Evolutionary conservation across 306 rosid genomes (phyloP).

Genomic region (Abrus precatorius): DNA sequence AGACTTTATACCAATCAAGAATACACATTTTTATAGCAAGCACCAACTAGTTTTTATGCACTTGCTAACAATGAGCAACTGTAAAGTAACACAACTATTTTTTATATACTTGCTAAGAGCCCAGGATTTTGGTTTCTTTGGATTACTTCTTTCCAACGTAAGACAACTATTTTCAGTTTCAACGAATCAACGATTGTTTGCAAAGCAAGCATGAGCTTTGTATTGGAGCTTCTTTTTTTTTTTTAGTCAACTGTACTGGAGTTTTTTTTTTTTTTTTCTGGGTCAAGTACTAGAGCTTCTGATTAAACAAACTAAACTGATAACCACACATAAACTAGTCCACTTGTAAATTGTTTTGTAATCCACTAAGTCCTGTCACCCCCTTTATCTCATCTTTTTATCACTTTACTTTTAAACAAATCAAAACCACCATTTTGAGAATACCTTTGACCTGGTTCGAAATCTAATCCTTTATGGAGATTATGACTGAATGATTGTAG

Average conservation of each 20-base stretch:
- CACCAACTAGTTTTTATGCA: no score
- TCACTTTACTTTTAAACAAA: conserved; percentile 41
- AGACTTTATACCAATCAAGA: background rate
- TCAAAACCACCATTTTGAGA: conserved; percentile 19
- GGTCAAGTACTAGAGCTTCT: background rate
- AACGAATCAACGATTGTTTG: conserved; percentile 22
- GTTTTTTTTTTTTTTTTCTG: no score
- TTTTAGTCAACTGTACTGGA: no score
- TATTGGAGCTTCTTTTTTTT: background rate
- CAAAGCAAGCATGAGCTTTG: conserved; percentile 10
- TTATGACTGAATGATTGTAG: background rate
- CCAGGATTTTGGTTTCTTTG: background rate
- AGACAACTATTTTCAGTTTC: conserved; percentile 7
- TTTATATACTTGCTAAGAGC: no score
- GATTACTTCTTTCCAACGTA: background rate
- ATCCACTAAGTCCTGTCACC: conserved; percentile 32
- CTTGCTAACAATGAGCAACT: no score
- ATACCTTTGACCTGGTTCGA: conserved; percentile 19
- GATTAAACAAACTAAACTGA: conserved; percentile 41
- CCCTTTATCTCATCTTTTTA: conserved; percentile 37
- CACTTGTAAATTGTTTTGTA: conserved; percentile 19
- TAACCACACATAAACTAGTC: conserved; percentile 13
- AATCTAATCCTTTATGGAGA: conserved; percentile 31
- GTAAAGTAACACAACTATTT: no score
- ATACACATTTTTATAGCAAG: no score